Percentiles rank a stretch among this genome's conserved stretches.
Evolutionary conservation across 768 basidiomycete species (phyloP).

Genomic region (Lentinula lateritia): DNA sequence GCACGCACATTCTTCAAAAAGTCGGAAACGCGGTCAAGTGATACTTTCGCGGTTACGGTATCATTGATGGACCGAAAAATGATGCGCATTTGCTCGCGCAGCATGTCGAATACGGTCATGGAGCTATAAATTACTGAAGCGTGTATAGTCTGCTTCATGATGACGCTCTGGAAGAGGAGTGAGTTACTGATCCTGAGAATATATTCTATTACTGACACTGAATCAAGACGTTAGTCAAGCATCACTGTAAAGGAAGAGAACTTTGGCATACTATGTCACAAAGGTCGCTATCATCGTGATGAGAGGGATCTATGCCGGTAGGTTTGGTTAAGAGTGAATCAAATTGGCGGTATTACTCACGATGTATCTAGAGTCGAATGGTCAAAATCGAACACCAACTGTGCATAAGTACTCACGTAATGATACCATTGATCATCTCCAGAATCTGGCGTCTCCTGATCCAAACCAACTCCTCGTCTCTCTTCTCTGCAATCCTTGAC

Average conservation of each 20-base stretch:
- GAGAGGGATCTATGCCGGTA: slow-evolving; percentile 38
- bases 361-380: neutral
- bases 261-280: slow-evolving; percentile 43
- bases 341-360: neutral
- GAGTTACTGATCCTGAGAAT: neutral
- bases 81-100: slow-evolving; percentile 46
- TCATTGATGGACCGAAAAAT: slow-evolving; percentile 21
- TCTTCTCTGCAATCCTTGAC: slow-evolving; percentile 44
- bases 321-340: neutral
- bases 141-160: slow-evolving; percentile 34
- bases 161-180: slow-evolving; percentile 22
- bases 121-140: slow-evolving; percentile 45
- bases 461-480: slow-evolving; percentile 55
- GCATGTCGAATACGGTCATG: slow-evolving; percentile 57
- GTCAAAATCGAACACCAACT: neutral
- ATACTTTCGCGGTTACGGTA: slow-evolving; percentile 47
- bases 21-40: slow-evolving; percentile 47
- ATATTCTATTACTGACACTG: neutral
- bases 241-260: neutral
- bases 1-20: slow-evolving; percentile 32
- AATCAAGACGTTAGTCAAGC: neutral
- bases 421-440: slow-evolving; percentile 35
- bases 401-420: slow-evolving; percentile 29
- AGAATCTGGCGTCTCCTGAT: slow-evolving; percentile 50
- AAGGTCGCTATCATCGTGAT: slow-evolving; percentile 64